Evolutionary conservation across 2,329 filamentous ascomycete species (phyloP).

Genomic region (Nigrograna mackinnonii): DNA sequence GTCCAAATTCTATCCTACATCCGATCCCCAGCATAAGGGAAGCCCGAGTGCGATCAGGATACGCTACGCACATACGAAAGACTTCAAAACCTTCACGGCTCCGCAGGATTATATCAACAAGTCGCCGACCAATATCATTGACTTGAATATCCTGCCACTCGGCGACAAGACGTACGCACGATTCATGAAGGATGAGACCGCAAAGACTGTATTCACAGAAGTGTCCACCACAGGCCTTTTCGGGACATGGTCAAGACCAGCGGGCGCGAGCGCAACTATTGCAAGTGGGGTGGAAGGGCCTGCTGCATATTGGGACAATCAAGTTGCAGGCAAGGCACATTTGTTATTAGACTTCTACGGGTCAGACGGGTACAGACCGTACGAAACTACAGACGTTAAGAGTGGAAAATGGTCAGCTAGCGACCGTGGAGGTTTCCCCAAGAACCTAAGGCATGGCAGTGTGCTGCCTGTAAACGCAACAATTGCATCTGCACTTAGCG

Average conservation of each 20-base stretch:
- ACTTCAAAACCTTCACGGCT: constrained; percentile 57
- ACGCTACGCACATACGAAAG: constrained; percentile 59
- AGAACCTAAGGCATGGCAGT: constrained; percentile 55
- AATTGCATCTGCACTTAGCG: constrained; percentile 46
- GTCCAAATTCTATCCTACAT: constrained; percentile 49
- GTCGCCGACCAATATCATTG: constrained; percentile 54
- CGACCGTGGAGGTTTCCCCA: constrained; percentile 48
- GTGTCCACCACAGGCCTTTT: constrained; percentile 54
- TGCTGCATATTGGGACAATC: constrained; percentile 38
- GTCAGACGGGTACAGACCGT: constrained; percentile 55
- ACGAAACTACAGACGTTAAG: constrained; percentile 49
- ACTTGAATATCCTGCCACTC: constrained; percentile 59
- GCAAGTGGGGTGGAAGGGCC: constrained; percentile 33
- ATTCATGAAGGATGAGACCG: constrained; percentile 60
- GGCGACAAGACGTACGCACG: constrained; percentile 51
- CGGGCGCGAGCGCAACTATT: constrained; percentile 48
- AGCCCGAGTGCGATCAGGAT: constrained; percentile 48
- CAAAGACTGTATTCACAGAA: constrained; percentile 57
- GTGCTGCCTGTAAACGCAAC: constrained; percentile 53
- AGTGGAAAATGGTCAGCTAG: constrained; percentile 54
- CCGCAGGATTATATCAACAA: constrained; percentile 57
- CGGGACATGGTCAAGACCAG: constrained; percentile 56
- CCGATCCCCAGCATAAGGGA: constrained; percentile 55
- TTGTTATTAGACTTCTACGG: constrained; percentile 49
- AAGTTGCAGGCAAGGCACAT: constrained; percentile 41